Evolutionary conservation across 306 rosid genomes (phyloP).

Genomic region (Castanopsis chinensis): DNA sequence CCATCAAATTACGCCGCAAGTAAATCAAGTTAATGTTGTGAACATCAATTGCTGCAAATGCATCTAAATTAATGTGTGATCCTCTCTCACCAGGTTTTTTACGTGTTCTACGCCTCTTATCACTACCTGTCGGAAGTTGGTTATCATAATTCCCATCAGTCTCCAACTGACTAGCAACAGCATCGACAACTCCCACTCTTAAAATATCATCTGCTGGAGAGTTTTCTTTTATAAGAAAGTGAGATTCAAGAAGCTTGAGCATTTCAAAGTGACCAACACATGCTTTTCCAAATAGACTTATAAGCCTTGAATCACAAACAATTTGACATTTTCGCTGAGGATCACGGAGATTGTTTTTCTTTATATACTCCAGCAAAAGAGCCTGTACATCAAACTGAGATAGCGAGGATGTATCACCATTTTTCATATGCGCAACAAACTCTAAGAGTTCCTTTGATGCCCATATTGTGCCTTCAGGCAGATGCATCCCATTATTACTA

Average conservation of each 20-base stretch:
- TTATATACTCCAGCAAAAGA: slow-evolving; percentile 71
- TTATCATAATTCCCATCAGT: slow-evolving; percentile 36
- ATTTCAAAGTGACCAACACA: slow-evolving; percentile 76
- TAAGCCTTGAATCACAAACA: slow-evolving; percentile 76
- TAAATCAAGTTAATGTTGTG: slow-evolving; percentile 81
- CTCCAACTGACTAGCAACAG: slow-evolving; percentile 48
- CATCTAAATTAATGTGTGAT: slow-evolving; percentile 44
- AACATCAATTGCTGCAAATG: slow-evolving; percentile 75
- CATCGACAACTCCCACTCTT: slow-evolving; percentile 39
- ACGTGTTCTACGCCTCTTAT: slow-evolving; percentile 50
- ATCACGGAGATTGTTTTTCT: slow-evolving; percentile 73
- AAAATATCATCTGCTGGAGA: slow-evolving; percentile 28
- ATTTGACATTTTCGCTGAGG: slow-evolving; percentile 69
- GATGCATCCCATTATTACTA: slow-evolving; percentile 30
- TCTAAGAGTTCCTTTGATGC: slow-evolving; percentile 87
- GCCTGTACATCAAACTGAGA: slow-evolving; percentile 68
- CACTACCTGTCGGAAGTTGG: slow-evolving; percentile 40
- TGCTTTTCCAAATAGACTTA: slow-evolving; percentile 67
- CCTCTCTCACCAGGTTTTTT: slow-evolving; percentile 44
- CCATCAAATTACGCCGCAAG: slow-evolving; percentile 68
- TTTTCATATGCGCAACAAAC: slow-evolving; percentile 85
- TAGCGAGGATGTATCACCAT: slow-evolving; percentile 65
- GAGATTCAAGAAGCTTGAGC: slow-evolving; percentile 83
- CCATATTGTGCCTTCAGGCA: slow-evolving; percentile 58
- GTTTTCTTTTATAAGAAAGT: slow-evolving; percentile 54